A percentile compares a stretch with the other conserved stretches of the same genome.
phyloP scores from a whole-genome alignment of 192 early-diverging fungal genomes.

The Coemansia sp. region DNA sequence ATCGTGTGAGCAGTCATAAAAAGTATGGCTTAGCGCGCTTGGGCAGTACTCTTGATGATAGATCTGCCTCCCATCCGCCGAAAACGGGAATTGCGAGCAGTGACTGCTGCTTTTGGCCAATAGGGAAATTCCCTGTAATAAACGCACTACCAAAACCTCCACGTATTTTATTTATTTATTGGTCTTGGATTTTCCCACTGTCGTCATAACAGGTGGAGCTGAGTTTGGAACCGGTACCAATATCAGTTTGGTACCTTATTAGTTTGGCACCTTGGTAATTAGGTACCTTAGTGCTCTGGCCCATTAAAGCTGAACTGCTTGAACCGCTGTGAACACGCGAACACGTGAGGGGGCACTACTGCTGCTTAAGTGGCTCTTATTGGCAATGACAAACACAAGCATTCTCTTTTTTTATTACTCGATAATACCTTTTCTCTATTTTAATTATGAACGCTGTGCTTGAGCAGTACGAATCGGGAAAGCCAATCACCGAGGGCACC shows the following conservation, averaged over 20 bases:
- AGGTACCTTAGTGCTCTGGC: not conserved
- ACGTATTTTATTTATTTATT: not conserved
- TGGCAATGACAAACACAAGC: too few species aligned
- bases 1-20: not conserved
- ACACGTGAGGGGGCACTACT: not conserved
- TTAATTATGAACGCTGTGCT: conserved; percentile 31
- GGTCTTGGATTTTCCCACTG: not conserved
- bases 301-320: not conserved
- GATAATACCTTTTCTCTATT: not conserved
- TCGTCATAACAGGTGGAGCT: too few species aligned
- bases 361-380: too few species aligned
- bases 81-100: not conserved
- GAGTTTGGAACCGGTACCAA: too few species aligned
- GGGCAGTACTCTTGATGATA: not conserved
- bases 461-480: conserved; percentile 48
- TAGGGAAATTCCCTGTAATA: not conserved
- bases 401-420: too few species aligned
- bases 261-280: too few species aligned
- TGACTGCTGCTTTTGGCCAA: not conserved
- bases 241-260: too few species aligned
- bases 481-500: conserved; percentile 47
- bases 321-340: not conserved
- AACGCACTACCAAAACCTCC: conserved; percentile 8
- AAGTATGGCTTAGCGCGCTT: conserved; percentile 1
- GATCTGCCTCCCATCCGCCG: not conserved